A percentile compares a stretch with the other conserved stretches of the same genome.
Conservation (phyloP, 2,329 filamentous ascomycete species). For the Mycosphaerelloides madeirae region DNA sequence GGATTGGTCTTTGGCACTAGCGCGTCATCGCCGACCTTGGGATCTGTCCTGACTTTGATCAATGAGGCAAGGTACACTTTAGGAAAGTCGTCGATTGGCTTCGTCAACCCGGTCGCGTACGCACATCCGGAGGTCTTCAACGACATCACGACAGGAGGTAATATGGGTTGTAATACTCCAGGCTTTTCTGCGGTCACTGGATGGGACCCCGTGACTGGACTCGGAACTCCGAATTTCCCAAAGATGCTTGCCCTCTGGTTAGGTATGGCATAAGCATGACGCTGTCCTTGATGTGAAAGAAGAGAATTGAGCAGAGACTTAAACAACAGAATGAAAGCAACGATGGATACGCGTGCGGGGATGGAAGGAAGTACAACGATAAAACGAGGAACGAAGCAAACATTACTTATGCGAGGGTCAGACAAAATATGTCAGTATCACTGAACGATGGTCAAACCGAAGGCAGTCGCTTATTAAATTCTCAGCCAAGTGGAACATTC, state of each 20-base stretch:
- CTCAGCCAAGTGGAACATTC: too few species aligned
- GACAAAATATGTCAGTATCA: too few species aligned
- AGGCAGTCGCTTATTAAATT: too few species aligned
- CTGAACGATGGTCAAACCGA: too few species aligned
- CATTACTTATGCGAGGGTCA: too few species aligned
- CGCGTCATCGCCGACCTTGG: conserved; percentile 48
- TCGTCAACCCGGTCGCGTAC: conserved; percentile 36
- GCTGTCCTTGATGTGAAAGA: too few species aligned
- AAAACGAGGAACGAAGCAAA: too few species aligned
- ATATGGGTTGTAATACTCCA: conserved; percentile 31
- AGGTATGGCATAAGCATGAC: conserved; percentile 5
- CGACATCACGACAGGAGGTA: conserved; percentile 34
- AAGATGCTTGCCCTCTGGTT: conserved; percentile 16
- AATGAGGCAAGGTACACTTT: conserved; percentile 36
- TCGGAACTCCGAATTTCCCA: conserved; percentile 18
- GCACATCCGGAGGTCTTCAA: conserved; percentile 34
- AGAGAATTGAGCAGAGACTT: too few species aligned
- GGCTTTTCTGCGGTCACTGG: conserved; percentile 21
- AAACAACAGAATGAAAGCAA: too few species aligned
- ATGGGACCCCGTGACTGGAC: conserved; percentile 21
- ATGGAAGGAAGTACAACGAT: too few species aligned
- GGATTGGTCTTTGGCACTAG: conserved; percentile 49
- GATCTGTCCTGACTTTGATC: conserved; percentile 45
- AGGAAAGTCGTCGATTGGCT: conserved; percentile 39
- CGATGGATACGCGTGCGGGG: too few species aligned